phyloP scores from a whole-genome alignment of 2,329 filamentous ascomycete species.

The Scedosporium apiospermum region DNA sequence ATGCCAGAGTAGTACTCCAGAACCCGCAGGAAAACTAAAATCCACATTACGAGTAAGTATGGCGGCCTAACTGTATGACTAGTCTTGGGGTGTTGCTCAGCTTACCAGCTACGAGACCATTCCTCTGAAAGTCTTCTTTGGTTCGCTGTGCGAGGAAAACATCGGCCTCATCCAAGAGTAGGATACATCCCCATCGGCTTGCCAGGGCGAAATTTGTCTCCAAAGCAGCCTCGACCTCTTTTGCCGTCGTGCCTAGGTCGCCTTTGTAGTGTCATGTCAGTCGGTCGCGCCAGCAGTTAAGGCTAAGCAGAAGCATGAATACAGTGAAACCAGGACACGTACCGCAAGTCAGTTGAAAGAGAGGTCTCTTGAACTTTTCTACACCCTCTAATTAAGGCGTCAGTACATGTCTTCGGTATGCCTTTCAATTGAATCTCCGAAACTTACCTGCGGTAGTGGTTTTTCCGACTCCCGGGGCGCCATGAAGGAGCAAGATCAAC shows the following conservation, averaged over 20 bases:
- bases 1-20: constrained; percentile 32
- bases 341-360: constrained; percentile 18
- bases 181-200: constrained; percentile 15
- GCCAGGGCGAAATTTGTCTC: constrained; percentile 13
- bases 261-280: constrained; percentile 3
- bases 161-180: constrained; percentile 15
- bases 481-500: constrained; percentile 21
- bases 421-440: too few species aligned
- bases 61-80: neutral
- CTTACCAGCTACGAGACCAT: constrained; percentile 15
- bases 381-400: constrained; percentile 9
- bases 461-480: constrained; percentile 22
- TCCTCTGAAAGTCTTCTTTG: constrained; percentile 13
- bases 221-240: constrained; percentile 14
- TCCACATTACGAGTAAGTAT: neutral
- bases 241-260: constrained; percentile 15
- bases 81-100: too few species aligned
- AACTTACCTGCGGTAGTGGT: constrained; percentile 19
- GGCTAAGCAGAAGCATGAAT: neutral
- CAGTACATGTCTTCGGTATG: too few species aligned
- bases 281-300: neutral
- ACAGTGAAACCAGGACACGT: neutral
- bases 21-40: constrained; percentile 26
- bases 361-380: constrained; percentile 13
- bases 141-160: constrained; percentile 9